Evolutionary conservation across 768 basidiomycete genomes (phyloP).

Genomic region (Epithele typhae): DNA sequence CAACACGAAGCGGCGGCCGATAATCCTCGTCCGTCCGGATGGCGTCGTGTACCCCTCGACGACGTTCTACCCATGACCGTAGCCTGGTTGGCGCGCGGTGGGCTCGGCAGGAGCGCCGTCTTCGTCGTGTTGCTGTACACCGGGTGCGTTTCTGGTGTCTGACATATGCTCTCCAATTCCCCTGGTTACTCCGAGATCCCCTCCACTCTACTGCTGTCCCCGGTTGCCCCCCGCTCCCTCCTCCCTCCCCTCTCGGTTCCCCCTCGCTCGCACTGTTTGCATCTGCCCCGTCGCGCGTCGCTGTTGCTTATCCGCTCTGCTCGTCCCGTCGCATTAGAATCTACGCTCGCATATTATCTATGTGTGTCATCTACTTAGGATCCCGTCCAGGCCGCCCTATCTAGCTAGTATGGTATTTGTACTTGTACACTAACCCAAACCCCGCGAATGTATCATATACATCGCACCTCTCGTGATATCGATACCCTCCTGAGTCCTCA

Average conservation of each 20-base stretch:
- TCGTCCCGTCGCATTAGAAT: constrained; percentile 15
- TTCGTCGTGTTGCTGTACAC: background rate
- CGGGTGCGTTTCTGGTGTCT: background rate
- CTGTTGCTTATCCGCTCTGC: constrained; percentile 9
- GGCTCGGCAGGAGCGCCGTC: background rate
- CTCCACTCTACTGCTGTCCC: background rate
- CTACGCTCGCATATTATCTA: constrained; percentile 12
- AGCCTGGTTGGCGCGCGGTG: background rate
- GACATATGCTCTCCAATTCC: background rate
- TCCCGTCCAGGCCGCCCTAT: constrained; percentile 1
- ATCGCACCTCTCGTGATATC: too few relatives aligned
- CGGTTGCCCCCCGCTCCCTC: background rate
- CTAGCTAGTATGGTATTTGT: constrained; percentile 8
- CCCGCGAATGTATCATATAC: constrained; percentile 8
- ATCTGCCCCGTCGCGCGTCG: constrained; percentile 3
- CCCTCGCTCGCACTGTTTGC: constrained; percentile 8
- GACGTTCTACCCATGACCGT: constrained; percentile 68
- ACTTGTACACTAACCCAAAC: constrained; percentile 18
- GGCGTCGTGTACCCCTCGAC: constrained; percentile 86
- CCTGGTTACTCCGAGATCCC: background rate
- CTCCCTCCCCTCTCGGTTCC: background rate
- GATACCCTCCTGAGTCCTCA: too few relatives aligned
- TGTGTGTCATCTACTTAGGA: constrained; percentile 6
- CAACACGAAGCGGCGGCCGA: constrained; percentile 65
- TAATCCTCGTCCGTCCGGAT: constrained; percentile 79